phyloP scores from a whole-genome alignment of 257 asterid species.

The Rauvolfia tetraphylla region DNA sequence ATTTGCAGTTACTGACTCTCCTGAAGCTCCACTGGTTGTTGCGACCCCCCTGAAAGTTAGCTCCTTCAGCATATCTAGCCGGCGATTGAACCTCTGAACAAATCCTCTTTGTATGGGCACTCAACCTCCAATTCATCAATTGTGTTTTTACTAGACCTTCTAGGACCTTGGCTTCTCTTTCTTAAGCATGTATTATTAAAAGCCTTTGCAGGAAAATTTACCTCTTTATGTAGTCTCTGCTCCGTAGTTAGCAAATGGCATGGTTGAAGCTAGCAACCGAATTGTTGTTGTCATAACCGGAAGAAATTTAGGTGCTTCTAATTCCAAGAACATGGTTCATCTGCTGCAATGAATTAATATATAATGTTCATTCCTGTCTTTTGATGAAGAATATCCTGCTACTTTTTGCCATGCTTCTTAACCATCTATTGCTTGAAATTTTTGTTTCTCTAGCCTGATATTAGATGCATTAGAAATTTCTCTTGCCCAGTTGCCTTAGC shows the following conservation, averaged over 20 bases:
- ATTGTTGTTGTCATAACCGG: slow-evolving; percentile 32
- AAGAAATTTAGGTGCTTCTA: neutral
- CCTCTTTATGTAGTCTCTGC: slow-evolving; percentile 2
- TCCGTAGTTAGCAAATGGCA: slow-evolving; percentile 3
- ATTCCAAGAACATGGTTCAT: neutral
- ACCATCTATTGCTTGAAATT: neutral
- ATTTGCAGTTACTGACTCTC: slow-evolving; percentile 59
- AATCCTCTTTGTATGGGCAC: slow-evolving; percentile 18
- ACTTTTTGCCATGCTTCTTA: neutral
- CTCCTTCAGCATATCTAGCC: slow-evolving; percentile 92
- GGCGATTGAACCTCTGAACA: slow-evolving; percentile 43
- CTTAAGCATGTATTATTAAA: slow-evolving; percentile 7
- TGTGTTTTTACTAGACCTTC: slow-evolving; percentile 4
- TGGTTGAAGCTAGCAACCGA: slow-evolving; percentile 31
- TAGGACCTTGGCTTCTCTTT: slow-evolving; percentile 10
- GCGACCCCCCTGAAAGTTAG: slow-evolving; percentile 83
- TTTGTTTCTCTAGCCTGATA: too few relatives aligned
- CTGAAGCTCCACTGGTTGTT: slow-evolving; percentile 52
- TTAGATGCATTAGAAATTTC: neutral
- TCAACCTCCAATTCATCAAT: neutral
- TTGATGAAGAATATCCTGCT: neutral
- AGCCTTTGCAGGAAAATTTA: slow-evolving; percentile 13
- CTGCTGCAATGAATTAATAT: neutral
- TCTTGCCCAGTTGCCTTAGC: neutral
- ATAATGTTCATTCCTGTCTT: neutral